Base-by-base conservation (phyloP, 148 eudicot species). In the Cornus florida region DNA sequence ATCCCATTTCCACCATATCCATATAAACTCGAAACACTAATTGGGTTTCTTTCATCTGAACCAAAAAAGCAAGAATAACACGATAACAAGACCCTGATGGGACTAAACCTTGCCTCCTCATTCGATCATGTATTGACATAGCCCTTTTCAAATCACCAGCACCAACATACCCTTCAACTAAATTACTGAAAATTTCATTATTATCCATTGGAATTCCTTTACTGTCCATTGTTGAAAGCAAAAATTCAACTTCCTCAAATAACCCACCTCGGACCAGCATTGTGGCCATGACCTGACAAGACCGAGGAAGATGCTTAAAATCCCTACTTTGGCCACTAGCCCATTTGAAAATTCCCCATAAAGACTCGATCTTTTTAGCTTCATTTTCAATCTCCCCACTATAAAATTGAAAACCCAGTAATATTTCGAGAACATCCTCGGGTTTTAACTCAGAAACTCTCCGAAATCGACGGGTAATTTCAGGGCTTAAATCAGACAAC, bases 281-380 rank as follows among this genome's bases (percentile, higher is more conserved):
- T 28, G 82, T 75, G 41, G 84, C 91, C 90, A 94, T 91, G 69
- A 92, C 59, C 84, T 92, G 84, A 71, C 76, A 87, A 41, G 93
- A 91, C 67, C 23, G 75, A 41, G 86, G 87, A 50, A 88, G 78
- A 81, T 92, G 89, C 84, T 77, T 70, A 79, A 87, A 90, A 59
- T 78, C 83, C 88, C 73, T 81, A 85, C 67, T 74, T 73, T 83
- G 57, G 53, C 81, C 84, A 66, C 64, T 80, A 77, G 82, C 89
- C 89, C 86, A 88, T 74, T 82, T 88, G 67, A 88, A 94, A 72
- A 94, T 79, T 32, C 82, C 92, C 97, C 93, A 94, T 80, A 94
- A 83, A 87, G 85, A 84, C 39, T 77, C 85, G 70, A 90, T 85
- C 85, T 79, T 85, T 81, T 71, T 62, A 75, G 73, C 83, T 79